These are phyloP conservation scores for Agroathelia rolfsii DNA, from an alignment of 1,284 basidiomycete genomes.

Conservation along the genomic window DNA sequence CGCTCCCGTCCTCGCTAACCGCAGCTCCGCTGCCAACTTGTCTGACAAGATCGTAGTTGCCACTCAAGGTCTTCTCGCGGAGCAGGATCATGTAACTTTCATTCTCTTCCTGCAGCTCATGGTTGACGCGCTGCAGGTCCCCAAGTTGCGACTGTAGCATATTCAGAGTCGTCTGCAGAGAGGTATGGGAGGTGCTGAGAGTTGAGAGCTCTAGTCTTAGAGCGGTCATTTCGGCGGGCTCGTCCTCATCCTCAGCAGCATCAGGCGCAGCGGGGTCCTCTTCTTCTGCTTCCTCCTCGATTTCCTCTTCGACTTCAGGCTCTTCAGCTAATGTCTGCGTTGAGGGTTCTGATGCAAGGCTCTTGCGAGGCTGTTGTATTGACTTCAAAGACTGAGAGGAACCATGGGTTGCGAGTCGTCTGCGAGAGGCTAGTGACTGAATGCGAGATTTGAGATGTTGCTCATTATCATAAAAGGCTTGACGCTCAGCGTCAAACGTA, in stretches of 20 bases:
- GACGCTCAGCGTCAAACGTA: slow-evolving; percentile 76
- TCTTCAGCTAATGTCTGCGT: too few species aligned
- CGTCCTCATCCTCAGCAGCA: slow-evolving; percentile 51
- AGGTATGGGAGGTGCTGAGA: slow-evolving; percentile 68
- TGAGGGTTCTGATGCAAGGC: slow-evolving; percentile 21
- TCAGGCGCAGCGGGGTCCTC: slow-evolving; percentile 22
- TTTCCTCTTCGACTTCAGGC: slow-evolving; percentile 28
- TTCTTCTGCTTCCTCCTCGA: slow-evolving; percentile 23
- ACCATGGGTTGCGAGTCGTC: slow-evolving; percentile 33
- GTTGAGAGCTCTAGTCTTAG: slow-evolving; percentile 71
- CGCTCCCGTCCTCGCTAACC: slow-evolving; percentile 28
- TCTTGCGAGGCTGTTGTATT: slow-evolving; percentile 26
- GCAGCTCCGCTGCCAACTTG: slow-evolving; percentile 49
- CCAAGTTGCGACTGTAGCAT: slow-evolving; percentile 68
- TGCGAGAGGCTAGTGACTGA: slow-evolving; percentile 60
- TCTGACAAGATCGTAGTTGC: slow-evolving; percentile 68
- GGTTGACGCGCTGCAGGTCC: slow-evolving; percentile 73
- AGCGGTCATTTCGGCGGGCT: slow-evolving; percentile 77
- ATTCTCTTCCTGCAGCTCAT: slow-evolving; percentile 83
- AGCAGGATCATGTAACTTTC: slow-evolving; percentile 90
- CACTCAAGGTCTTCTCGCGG: slow-evolving; percentile 80
- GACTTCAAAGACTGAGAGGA: slow-evolving; percentile 19
- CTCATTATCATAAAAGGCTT: slow-evolving; percentile 80
- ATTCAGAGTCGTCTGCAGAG: slow-evolving; percentile 66
- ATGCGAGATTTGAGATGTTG: slow-evolving; percentile 82